These are phyloP conservation scores for Didymella sp. DNA, from an alignment of 2,329 filamentous ascomycete genomes.

Conservation along the genomic window DNA sequence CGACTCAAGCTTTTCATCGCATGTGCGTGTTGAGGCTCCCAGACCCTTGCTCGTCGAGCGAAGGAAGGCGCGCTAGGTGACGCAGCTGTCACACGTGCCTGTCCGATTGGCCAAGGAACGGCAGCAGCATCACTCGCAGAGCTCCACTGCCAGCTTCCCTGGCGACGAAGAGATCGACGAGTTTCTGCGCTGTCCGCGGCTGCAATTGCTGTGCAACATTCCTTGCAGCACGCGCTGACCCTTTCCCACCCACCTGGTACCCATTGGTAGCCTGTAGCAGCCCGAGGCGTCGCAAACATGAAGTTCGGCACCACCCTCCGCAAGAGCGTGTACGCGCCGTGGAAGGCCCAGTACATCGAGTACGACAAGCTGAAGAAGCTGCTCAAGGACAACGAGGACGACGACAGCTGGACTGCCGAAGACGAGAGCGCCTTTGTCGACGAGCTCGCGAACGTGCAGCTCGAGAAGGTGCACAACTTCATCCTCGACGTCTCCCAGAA, in stretches of 20 bases:
- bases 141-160: conserved; percentile 13
- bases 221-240: conserved; percentile 9
- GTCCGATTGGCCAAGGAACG: conserved; percentile 23
- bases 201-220: conserved; percentile 19
- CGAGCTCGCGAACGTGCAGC: conserved; percentile 90
- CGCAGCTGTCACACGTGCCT: conserved; percentile 23
- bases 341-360: conserved; percentile 94
- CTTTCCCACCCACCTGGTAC: not conserved
- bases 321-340: conserved; percentile 80
- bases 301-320: conserved; percentile 90
- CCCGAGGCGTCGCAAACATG: conserved; percentile 62
- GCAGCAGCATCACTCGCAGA: conserved; percentile 8
- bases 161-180: conserved; percentile 18
- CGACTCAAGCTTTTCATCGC: conserved; percentile 11
- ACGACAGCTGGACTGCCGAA: conserved; percentile 83
- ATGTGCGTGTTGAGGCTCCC: conserved; percentile 21
- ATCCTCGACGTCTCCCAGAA: conserved; percentile 82
- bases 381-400: conserved; percentile 72
- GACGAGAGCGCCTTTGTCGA: conserved; percentile 95
- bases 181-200: conserved; percentile 1
- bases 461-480: conserved; percentile 93
- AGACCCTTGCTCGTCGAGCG: conserved; percentile 32
- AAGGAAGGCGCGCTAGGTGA: conserved; percentile 26
- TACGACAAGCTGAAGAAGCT: conserved; percentile 92
- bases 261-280: not conserved